These are phyloP conservation scores for Neurospora tetraspora DNA, from an alignment of 495 filamentous ascomycete species.

Conservation along the genomic window DNA sequence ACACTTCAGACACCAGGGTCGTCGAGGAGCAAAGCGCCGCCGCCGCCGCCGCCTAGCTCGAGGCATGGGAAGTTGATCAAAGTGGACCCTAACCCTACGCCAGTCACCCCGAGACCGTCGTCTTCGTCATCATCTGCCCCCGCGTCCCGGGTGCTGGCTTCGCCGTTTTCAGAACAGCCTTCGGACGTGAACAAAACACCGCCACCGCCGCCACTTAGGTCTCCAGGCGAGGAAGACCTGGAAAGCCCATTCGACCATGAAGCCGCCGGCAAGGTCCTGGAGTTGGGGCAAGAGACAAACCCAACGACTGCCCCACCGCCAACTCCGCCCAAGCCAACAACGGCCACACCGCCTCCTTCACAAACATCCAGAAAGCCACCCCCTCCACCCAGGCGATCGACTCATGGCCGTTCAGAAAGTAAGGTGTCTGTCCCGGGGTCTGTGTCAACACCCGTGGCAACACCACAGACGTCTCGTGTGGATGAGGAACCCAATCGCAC, in stretches of 20 bases:
- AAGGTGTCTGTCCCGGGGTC: slow-evolving; percentile 17
- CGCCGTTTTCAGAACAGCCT: slow-evolving; percentile 8
- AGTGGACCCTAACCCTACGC: slow-evolving; percentile 10
- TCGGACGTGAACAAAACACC: slow-evolving; percentile 43
- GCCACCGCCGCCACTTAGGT: slow-evolving; percentile 31
- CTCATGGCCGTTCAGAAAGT: slow-evolving; percentile 31
- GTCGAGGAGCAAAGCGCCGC: slow-evolving; percentile 32
- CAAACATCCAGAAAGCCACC: slow-evolving; percentile 27
- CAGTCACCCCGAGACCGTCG: background rate
- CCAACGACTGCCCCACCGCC: slow-evolving; percentile 20
- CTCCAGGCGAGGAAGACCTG: slow-evolving; percentile 26
- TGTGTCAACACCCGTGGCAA: slow-evolving; percentile 3
- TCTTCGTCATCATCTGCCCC: background rate
- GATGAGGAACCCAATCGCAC: slow-evolving; percentile 29
- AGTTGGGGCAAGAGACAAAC: slow-evolving; percentile 16
- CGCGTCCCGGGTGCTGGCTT: background rate
- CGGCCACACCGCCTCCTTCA: slow-evolving; percentile 1
- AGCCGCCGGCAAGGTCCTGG: slow-evolving; percentile 35
- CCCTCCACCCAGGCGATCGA: slow-evolving; percentile 39
- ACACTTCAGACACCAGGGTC: slow-evolving; percentile 5
- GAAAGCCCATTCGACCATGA: slow-evolving; percentile 35
- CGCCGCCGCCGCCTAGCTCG: slow-evolving; percentile 46
- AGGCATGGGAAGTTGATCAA: slow-evolving; percentile 63
- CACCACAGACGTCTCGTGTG: slow-evolving; percentile 12
- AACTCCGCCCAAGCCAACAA: slow-evolving; percentile 22